Percentiles rank a stretch among this genome's conserved stretches.
These are phyloP conservation scores for Penicillium maclennaniae DNA, from an alignment of 495 filamentous ascomycete genomes.

Conservation along the genomic window DNA sequence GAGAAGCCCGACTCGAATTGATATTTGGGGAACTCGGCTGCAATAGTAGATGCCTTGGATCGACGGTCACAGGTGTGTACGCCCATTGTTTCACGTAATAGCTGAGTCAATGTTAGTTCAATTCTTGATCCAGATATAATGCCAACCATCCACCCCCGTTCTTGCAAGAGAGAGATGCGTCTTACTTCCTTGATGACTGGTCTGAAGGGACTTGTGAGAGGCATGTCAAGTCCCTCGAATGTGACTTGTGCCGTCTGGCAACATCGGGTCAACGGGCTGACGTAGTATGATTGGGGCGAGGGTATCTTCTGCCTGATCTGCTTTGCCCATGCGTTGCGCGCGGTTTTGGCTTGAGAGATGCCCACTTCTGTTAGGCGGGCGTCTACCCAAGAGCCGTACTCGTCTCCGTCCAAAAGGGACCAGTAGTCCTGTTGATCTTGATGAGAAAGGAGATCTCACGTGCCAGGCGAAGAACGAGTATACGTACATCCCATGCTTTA, in stretches of 20 bases:
- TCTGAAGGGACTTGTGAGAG: slow-evolving; percentile 48
- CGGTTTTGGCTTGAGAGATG: slow-evolving; percentile 58
- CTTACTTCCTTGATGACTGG: slow-evolving; percentile 65
- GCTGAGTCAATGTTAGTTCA: slow-evolving; percentile 11
- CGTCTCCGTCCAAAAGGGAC: slow-evolving; percentile 69
- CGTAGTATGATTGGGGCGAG: slow-evolving; percentile 64
- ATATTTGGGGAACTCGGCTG: slow-evolving; percentile 54
- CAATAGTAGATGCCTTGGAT: slow-evolving; percentile 55
- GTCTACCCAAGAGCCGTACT: slow-evolving; percentile 64
- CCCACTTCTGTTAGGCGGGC: slow-evolving; percentile 64
- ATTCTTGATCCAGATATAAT: neutral
- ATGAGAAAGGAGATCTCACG: neutral
- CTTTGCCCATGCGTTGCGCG: slow-evolving; percentile 60
- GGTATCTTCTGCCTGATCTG: slow-evolving; percentile 56
- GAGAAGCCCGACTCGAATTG: slow-evolving; percentile 60
- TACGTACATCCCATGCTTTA: slow-evolving; percentile 58
- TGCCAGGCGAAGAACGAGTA: neutral
- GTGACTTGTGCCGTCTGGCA: slow-evolving; percentile 61
- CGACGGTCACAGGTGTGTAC: slow-evolving; percentile 81
- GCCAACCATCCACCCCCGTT: neutral
- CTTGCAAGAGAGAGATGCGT: neutral
- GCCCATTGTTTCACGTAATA: slow-evolving; percentile 69
- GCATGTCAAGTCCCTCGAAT: slow-evolving; percentile 54
- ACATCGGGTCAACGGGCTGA: slow-evolving; percentile 70
- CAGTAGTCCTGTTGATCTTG: slow-evolving; percentile 56